These are phyloP conservation scores for Fusarium decemcellulare DNA, from an alignment of 2,329 filamentous ascomycete species.

Conservation along the genomic window DNA sequence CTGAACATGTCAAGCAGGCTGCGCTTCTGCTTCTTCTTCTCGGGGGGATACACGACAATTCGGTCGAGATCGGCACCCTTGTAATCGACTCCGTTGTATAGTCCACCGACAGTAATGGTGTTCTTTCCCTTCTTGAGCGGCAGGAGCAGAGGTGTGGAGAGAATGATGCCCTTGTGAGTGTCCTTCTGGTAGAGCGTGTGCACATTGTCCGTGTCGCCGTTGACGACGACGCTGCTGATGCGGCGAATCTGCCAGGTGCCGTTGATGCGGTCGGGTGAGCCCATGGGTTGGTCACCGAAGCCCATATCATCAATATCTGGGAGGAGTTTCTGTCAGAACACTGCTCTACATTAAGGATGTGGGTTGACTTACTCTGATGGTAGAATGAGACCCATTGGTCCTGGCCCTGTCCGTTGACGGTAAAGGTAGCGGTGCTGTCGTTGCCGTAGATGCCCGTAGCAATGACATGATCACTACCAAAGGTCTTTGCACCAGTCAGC, in stretches of 20 bases:
- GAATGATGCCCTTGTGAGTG: conserved; percentile 69
- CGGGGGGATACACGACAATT: conserved; percentile 72
- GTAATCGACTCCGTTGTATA: conserved; percentile 68
- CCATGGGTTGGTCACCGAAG: conserved; percentile 69
- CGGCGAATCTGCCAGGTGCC: conserved; percentile 72
- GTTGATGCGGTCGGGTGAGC: conserved; percentile 71
- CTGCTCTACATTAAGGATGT: background rate
- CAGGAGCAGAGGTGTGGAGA: conserved; percentile 70
- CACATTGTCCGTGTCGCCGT: conserved; percentile 58
- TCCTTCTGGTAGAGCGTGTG: conserved; percentile 68
- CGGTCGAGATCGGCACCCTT: conserved; percentile 72
- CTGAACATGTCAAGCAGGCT: conserved; percentile 12
- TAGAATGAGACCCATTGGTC: conserved; percentile 70
- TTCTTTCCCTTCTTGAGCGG: conserved; percentile 67
- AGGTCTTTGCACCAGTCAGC: conserved; percentile 48
- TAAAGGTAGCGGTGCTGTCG: conserved; percentile 65
- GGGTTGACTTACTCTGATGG: conserved; percentile 59
- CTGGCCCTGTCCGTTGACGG: conserved; percentile 61
- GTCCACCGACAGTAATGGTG: conserved; percentile 69
- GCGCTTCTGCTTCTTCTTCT: conserved; percentile 48
- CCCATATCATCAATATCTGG: conserved; percentile 71
- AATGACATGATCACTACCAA: conserved; percentile 61
- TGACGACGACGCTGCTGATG: conserved; percentile 72
- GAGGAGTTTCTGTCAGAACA: background rate
- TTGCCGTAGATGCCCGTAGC: conserved; percentile 67